phyloP scores from a whole-genome alignment of 139 green algal species.

The Haematococcus lacustris region DNA sequence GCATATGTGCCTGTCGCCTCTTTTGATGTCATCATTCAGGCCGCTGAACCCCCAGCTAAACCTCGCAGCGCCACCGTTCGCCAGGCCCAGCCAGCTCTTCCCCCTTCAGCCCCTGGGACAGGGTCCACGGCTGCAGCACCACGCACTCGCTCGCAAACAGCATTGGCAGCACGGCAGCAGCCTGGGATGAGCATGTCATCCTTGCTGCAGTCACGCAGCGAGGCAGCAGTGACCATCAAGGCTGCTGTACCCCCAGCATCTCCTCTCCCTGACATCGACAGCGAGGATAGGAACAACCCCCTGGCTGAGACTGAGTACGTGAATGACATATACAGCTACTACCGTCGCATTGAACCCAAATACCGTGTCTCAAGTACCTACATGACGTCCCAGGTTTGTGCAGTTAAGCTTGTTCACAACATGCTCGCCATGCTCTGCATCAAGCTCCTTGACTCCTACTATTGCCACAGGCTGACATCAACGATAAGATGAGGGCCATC shows the following conservation, averaged over 20 bases:
- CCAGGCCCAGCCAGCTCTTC: neutral
- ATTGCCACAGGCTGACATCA: conserved; percentile 92
- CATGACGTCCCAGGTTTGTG: conserved; percentile 66
- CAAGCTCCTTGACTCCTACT: too few species aligned
- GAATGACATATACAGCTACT: conserved; percentile 90
- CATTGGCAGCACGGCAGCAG: too few species aligned
- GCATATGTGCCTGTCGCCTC: too few species aligned
- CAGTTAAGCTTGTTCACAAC: too few species aligned
- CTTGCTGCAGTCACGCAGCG: conserved; percentile 41
- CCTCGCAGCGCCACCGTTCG: conserved; percentile 14
- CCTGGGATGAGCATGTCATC: conserved; percentile 63
- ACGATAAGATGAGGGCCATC: conserved; percentile 91
- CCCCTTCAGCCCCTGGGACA: conserved; percentile 1
- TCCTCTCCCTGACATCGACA: conserved; percentile 84
- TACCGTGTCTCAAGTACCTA: conserved; percentile 54
- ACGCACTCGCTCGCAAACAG: too few species aligned
- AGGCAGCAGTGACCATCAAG: conserved; percentile 21
- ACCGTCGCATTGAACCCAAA: conserved; percentile 61
- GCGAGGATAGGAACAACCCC: conserved; percentile 79
- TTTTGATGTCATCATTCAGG: too few species aligned
- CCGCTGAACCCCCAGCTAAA: conserved; percentile 29
- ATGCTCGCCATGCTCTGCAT: too few species aligned
- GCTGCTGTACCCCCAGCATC: too few species aligned
- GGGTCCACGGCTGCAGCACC: too few species aligned
- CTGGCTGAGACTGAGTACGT: conserved; percentile 80